Evolutionary conservation across 2,329 filamentous ascomycete species (phyloP).

Genomic region (Boeremia exigua): DNA sequence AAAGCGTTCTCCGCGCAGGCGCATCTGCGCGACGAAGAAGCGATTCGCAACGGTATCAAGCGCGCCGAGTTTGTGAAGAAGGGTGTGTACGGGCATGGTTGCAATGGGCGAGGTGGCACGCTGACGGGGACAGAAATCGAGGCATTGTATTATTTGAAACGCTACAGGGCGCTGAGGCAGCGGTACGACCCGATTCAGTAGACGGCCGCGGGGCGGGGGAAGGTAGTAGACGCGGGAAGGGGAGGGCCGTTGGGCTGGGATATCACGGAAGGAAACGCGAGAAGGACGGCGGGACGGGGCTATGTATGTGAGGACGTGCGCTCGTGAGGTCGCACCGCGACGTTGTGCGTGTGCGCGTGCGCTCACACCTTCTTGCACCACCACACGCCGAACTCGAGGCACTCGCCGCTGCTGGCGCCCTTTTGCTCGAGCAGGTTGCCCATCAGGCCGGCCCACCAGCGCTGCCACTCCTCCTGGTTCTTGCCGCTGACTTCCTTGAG

Average conservation of each 20-base stretch:
- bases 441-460: constrained; percentile 89
- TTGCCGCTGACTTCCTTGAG: constrained; percentile 83
- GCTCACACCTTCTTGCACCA: constrained; percentile 64
- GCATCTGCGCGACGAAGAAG: constrained; percentile 70
- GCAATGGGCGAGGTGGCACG: not conserved
- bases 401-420: constrained; percentile 82
- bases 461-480: constrained; percentile 89
- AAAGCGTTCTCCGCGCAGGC: constrained; percentile 82
- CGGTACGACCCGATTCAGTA: constrained; percentile 65
- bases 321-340: no score
- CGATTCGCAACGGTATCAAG: constrained; percentile 77
- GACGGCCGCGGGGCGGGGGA: not conserved
- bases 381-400: constrained; percentile 72
- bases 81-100: constrained; percentile 46
- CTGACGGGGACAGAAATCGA: constrained; percentile 7
- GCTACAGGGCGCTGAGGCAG: constrained; percentile 84
- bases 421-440: constrained; percentile 79
- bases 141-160: constrained; percentile 78
- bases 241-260: constrained; percentile 16
- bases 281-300: no score
- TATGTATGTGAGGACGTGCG: no score
- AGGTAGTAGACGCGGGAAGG: not conserved
- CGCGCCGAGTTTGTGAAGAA: constrained; percentile 90
- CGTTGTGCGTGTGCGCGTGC: not conserved
- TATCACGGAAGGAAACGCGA: constrained; percentile 11